Evolutionary conservation across 306 rosid species (phyloP).

Genomic region (Glycine latifolia): DNA sequence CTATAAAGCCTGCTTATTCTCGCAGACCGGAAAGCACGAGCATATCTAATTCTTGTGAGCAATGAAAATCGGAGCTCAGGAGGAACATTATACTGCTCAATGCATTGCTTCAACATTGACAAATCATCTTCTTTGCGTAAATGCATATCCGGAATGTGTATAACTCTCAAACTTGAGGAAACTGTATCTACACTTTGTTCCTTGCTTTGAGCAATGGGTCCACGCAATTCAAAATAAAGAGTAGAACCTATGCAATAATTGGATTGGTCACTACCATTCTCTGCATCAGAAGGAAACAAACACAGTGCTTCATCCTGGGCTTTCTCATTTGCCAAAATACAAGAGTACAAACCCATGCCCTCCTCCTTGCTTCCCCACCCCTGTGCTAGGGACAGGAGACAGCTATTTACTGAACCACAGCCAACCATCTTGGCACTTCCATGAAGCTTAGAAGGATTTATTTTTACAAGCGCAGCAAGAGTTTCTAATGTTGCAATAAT

Average conservation of each 20-base stretch:
- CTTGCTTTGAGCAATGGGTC: conserved; percentile 59
- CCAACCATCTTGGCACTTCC: conserved; percentile 92
- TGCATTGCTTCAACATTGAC: conserved; percentile 76
- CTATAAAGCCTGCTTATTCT: conserved; percentile 85
- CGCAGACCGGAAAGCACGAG: conserved; percentile 84
- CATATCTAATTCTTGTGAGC: conserved; percentile 92
- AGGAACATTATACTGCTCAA: conserved; percentile 77
- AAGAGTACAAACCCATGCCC: conserved; percentile 91
- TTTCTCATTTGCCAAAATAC: conserved; percentile 84
- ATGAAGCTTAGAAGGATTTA: conserved; percentile 93
- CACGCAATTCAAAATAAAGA: conserved; percentile 88
- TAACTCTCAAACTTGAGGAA: conserved; percentile 68
- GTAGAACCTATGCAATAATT: conserved; percentile 84
- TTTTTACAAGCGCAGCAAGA: conserved; percentile 87
- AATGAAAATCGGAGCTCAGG: conserved; percentile 80
- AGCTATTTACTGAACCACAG: conserved; percentile 88
- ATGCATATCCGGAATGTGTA: conserved; percentile 84
- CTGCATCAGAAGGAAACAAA: conserved; percentile 84
- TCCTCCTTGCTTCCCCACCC: conserved; percentile 99
- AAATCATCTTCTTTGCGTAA: conserved; percentile 80
- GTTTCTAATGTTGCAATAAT: conserved; percentile 88
- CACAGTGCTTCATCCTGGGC: conserved; percentile 72
- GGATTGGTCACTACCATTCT: conserved; percentile 70
- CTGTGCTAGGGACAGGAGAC: conserved; percentile 90
- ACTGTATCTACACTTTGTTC: conserved; percentile 56